Evolutionary conservation across 176 grass and related monocot species (phyloP).

Genomic region (Hordeum vulgare): MorexV3_pseudomolecules_assembly NC_058524.1:24346008-24346507

Average conservation of each 20-base stretch:
- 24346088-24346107: too few species aligned
- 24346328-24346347: too few species aligned
- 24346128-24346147: slow-evolving; percentile 34
- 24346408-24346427: not conserved
- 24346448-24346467: slow-evolving; percentile 70
- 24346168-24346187: not conserved
- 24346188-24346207: not conserved
- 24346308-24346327: not conserved
- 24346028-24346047: too few species aligned
- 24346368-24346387: too few species aligned
- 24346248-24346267: not conserved
- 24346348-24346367: too few species aligned
- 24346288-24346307: not conserved
- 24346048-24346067: too few species aligned
- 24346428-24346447: not conserved
- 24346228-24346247: not conserved
- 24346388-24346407: too few species aligned
- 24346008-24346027: too few species aligned
- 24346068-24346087: too few species aligned
- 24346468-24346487: slow-evolving; percentile 56
- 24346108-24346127: slow-evolving; percentile 45
- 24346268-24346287: not conserved
- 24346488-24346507: slow-evolving; percentile 45
- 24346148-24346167: not conserved
- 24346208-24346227: not conserved